Base-by-base conservation (phyloP, 768 basidiomycete genomes). In the Boletus rufocinnamomeus region DNA sequence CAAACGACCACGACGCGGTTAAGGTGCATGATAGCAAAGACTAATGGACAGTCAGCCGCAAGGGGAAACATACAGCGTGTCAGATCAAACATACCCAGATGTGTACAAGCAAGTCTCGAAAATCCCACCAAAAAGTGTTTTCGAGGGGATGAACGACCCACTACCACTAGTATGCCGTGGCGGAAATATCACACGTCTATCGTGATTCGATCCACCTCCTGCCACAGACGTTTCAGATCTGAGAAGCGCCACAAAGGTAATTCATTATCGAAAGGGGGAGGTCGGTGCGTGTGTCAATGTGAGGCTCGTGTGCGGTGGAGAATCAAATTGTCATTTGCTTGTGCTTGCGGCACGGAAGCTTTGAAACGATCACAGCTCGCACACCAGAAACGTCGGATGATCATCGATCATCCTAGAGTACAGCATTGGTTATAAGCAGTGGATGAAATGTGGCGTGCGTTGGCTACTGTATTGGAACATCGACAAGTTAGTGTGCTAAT, bases 401-500 rank as follows among this genome's bases (percentile, higher is more conserved):
- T 52, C 37, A 49, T 30, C 19, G 49, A 49, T 52, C 37, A 49
- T 30, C 19, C 19, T 51, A 60, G 43, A 57, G 60, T 60, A 57
- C 59, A 57, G 34, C 47, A 54, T 37, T 45, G 60, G 17, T 46
- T 50, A 56, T 55, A 57, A 54, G 21, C 11, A 41, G 25, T 55
- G 50, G 44, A 45, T 13, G 46, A 34, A n/a, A 57, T 56, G 54
- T 51, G 58, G 58, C 27, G 45, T 57, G 58, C 30, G 43, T 55
- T 43, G 43, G 44, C n/a, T 52, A 54, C 52, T 61, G 46, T 54
- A 60, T 34, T 57, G 38, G 21, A 58, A 50, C 43, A 43, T 57
- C 34, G 17, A 54, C 49, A 32, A 48, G 55, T 44, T 14, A 35
- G 58, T 34, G 48, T 52, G 61, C 47, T 58, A 63, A 64, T 59